Percentiles rank a stretch among this genome's conserved stretches.
phyloP scores from a whole-genome alignment of 345 rosid genomes.

The Orychophragmus violaceus region DNA sequence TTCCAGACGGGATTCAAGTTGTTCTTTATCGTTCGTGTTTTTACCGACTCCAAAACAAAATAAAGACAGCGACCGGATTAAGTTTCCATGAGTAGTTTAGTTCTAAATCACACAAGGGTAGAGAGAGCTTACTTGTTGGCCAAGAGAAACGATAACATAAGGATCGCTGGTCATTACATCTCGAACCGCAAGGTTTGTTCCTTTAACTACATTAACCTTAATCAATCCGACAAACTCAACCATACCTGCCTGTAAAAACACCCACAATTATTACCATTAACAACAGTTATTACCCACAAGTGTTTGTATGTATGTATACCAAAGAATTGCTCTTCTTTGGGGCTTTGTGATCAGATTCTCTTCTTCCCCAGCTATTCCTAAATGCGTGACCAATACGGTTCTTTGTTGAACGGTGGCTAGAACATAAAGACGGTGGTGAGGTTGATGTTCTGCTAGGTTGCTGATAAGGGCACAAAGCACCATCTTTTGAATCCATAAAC shows the following conservation, averaged over 20 bases:
- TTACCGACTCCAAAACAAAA: constrained; percentile 63
- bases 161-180: constrained; percentile 92
- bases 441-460: constrained; percentile 12
- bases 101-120: not conserved
- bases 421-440: constrained; percentile 32
- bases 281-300: not conserved
- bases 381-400: constrained; percentile 72
- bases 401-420: constrained; percentile 34
- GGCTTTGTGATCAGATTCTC: constrained; percentile 53
- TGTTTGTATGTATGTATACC: constrained; percentile 34
- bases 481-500: constrained; percentile 44
- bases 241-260: constrained; percentile 79
- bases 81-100: not conserved
- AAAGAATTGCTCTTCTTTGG: constrained; percentile 60
- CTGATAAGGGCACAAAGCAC: constrained; percentile 36
- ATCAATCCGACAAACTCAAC: constrained; percentile 92
- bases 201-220: constrained; percentile 92
- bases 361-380: constrained; percentile 89
- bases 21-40: constrained; percentile 88
- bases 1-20: constrained; percentile 98
- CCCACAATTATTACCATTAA: not conserved
- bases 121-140: constrained; percentile 68
- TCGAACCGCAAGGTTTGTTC: constrained; percentile 87
- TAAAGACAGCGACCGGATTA: not conserved
- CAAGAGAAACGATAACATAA: constrained; percentile 79